phyloP scores from a whole-genome alignment of 1,139 yeast genomes.

The Sugiyamaella castrensis region DNA sequence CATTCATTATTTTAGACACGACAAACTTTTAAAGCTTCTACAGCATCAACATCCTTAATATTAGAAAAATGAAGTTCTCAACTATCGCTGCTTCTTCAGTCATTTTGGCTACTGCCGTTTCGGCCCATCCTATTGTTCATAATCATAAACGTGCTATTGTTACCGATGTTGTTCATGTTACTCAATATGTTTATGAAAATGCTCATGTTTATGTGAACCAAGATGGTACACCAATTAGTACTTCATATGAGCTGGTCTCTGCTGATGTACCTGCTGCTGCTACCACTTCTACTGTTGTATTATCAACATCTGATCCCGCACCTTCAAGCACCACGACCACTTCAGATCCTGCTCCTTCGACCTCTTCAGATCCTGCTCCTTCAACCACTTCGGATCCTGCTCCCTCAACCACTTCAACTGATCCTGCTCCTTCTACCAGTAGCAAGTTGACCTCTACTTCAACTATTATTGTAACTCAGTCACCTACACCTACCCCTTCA shows the following conservation, averaged over 20 bases:
- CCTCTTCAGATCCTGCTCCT: conserved; percentile 16
- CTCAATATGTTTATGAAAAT: conserved; percentile 35
- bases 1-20: neutral
- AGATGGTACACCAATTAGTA: conserved; percentile 35
- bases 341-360: conserved; percentile 15
- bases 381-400: conserved; percentile 15
- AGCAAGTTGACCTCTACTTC: conserved; percentile 21
- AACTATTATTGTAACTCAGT: conserved; percentile 16
- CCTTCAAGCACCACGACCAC: conserved; percentile 15
- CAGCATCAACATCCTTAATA: conserved; percentile 1
- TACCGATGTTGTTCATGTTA: conserved; percentile 35
- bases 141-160: conserved; percentile 32
- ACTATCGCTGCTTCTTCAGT: conserved; percentile 14
- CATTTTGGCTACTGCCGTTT: conserved; percentile 12
- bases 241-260: conserved; percentile 30
- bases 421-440: conserved; percentile 18
- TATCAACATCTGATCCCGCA: conserved; percentile 17
- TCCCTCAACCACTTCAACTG: conserved; percentile 12
- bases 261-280: conserved; percentile 21
- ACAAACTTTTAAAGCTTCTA: neutral
- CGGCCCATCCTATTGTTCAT: conserved; percentile 16
- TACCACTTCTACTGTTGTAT: conserved; percentile 13
- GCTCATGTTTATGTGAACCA: conserved; percentile 37
- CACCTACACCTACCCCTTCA: conserved; percentile 17
- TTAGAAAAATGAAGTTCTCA: conserved; percentile 20